Base-by-base conservation (phyloP, 1,284 basidiomycete species). In the Moesziomyces sp. region DNA sequence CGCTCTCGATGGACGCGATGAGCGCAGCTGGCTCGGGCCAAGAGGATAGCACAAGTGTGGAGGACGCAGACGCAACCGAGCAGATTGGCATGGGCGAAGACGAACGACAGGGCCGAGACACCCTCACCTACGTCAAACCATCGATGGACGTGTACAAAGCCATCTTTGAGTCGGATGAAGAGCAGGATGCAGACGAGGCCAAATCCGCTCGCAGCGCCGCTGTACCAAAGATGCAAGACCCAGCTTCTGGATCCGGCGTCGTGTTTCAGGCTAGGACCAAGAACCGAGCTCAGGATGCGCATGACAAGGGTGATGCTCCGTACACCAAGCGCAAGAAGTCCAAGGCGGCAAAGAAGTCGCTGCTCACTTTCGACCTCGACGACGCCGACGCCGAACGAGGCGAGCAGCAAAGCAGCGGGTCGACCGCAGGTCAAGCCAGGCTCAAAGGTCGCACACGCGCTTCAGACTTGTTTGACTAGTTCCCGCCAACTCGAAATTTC, bases 101-200 rank as follows among this genome's bases (percentile, higher is more conserved):
- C 80, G 91, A 93, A 51, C 88, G 88, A 47, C 93, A 96, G 81
- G 93, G 93, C 0, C 84, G 88, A 44, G 94, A 97, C 80, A 94
- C 90, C 11, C 86, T 96, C 71, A 93, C 91, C 0, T 95, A 95
- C 83, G 87, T 91, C 68, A 89, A 92, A 46, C 96, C 96, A 1
- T 86, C 90, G 3, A 92, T 94, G 87, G 92, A 95, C 79, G 90
- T 98, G 43, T 98, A 97, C 88, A 96, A 96, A 83, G 93, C 83
- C 16, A 83, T 86, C 46, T 86, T 86, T 72, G 85, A 58, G 6
- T 65, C 65, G 1, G 62, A 93, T 90, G 60, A 94, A 90, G 47
- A 93, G 1, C 59, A 92, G 90, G 58, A 94, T 91, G 43, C 91
- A 89, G n/a, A 10, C 1, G 11, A 30, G 11, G 5, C 5, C 21